Conservation (phyloP, 2,329 filamentous ascomycete species). For the Ophiostoma perfectum region DNA sequence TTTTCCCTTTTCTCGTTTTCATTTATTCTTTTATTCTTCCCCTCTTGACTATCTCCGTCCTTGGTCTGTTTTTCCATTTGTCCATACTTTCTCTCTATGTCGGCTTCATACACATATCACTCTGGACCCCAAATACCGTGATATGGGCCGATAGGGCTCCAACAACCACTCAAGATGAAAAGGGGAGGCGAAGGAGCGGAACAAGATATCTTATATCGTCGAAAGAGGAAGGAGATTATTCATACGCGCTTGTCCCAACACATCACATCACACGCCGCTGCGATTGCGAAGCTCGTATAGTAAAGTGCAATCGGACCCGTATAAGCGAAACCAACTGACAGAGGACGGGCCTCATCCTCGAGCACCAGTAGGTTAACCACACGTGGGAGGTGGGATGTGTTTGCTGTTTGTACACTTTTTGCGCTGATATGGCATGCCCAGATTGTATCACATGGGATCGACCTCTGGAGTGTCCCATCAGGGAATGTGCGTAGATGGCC, state of each 20-base stretch:
- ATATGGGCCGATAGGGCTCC: slow-evolving; percentile 11
- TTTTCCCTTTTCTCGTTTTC: not conserved
- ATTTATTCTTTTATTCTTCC: not conserved
- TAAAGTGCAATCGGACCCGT: not conserved
- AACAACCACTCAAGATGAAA: not conserved
- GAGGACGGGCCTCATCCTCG: not conserved
- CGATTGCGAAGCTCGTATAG: slow-evolving; percentile 6
- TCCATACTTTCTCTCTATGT: not conserved
- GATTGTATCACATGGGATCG: not conserved
- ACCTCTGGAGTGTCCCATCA: not conserved
- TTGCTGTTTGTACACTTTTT: not conserved
- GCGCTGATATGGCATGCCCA: not conserved
- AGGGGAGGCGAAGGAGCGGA: not conserved
- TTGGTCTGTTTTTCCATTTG: not conserved
- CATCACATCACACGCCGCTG: not conserved
- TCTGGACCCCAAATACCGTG: slow-evolving; percentile 7
- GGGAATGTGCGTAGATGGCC: not conserved
- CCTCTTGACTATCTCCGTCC: not conserved
- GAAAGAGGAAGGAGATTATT: slow-evolving; percentile 8
- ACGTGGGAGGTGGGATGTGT: not conserved
- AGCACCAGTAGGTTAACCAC: not conserved
- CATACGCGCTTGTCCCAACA: not conserved
- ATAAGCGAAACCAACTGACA: not conserved
- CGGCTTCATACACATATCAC: not conserved
- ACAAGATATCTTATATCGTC: not conserved